phyloP scores from a whole-genome alignment of 306 rosid species.

The Malus fusca region DNA sequence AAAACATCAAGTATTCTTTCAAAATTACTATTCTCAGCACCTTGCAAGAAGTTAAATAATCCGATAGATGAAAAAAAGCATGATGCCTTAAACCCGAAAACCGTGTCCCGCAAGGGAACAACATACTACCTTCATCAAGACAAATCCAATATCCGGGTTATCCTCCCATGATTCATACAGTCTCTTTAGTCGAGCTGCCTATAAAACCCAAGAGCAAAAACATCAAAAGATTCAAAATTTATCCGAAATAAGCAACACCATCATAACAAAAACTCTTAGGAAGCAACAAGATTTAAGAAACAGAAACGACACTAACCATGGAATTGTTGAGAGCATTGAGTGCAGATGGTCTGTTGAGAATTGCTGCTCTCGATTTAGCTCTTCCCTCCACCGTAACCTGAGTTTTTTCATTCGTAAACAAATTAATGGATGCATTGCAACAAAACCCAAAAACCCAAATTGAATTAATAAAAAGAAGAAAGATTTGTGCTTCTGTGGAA shows the following conservation, averaged over 20 bases:
- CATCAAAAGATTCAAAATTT: neutral
- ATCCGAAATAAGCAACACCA: conserved; percentile 9
- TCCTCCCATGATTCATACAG: conserved; percentile 96
- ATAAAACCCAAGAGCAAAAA: conserved; percentile 8
- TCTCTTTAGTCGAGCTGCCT: conserved; percentile 79
- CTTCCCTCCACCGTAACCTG: conserved; percentile 85
- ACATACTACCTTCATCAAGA: conserved; percentile 69
- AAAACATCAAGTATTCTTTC: conserved; percentile 12
- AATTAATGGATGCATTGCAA: neutral
- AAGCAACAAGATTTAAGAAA: neutral
- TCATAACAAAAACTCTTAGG: neutral
- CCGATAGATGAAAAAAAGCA: neutral
- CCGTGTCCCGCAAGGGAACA: neutral
- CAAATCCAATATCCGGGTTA: conserved; percentile 77
- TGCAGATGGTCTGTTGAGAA: conserved; percentile 65
- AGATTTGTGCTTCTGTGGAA: neutral
- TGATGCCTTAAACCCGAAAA: neutral
- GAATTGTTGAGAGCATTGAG: conserved; percentile 61
- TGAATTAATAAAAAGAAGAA: neutral
- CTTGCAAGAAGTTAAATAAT: neutral
- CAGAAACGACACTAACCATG: conserved; percentile 31
- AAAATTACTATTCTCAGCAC: neutral
- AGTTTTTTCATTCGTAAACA: conserved; percentile 1
- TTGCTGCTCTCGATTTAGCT: conserved; percentile 72
- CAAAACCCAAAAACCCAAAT: neutral